phyloP scores from a whole-genome alignment of 1,139 yeast genomes.

The Protomyces inouyei region DNA sequence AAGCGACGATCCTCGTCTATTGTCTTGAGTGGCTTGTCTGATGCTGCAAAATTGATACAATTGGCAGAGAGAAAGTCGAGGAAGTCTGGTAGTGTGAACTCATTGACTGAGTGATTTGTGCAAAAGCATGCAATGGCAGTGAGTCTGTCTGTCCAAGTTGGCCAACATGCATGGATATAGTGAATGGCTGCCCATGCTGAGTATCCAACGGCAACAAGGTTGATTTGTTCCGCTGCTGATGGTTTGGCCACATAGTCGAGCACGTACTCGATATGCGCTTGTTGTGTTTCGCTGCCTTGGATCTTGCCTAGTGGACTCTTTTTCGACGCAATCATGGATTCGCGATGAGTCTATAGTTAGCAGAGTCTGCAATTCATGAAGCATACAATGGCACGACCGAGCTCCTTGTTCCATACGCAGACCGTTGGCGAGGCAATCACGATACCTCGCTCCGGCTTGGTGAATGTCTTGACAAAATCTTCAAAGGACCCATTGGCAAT shows the following conservation, averaged over 20 bases:
- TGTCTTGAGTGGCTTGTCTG: background rate
- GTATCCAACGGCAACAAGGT: constrained; percentile 5
- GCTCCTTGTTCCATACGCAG: background rate
- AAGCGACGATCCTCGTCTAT: background rate
- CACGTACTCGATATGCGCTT: constrained; percentile 8
- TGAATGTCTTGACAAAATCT: background rate
- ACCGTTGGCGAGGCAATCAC: constrained; percentile 3
- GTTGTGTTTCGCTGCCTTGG: constrained; percentile 1
- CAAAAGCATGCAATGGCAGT: constrained; percentile 1
- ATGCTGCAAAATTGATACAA: background rate
- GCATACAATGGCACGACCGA: background rate
- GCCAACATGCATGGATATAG: constrained; percentile 3
- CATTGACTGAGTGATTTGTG: background rate
- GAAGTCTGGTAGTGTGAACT: background rate
- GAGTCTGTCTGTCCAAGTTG: background rate
- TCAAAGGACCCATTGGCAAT: constrained; percentile 3
- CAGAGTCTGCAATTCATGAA: background rate
- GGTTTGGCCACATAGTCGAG: background rate
- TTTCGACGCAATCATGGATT: background rate
- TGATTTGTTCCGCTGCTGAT: background rate
- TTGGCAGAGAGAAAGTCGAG: constrained; percentile 2
- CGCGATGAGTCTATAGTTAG: background rate
- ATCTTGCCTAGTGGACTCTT: background rate
- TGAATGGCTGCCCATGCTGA: constrained; percentile 9
- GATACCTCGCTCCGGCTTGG: background rate